These are phyloP conservation scores for Diversispora eburnea DNA, from an alignment of 192 early-diverging fungal genomes.

Conservation along the genomic window DNA sequence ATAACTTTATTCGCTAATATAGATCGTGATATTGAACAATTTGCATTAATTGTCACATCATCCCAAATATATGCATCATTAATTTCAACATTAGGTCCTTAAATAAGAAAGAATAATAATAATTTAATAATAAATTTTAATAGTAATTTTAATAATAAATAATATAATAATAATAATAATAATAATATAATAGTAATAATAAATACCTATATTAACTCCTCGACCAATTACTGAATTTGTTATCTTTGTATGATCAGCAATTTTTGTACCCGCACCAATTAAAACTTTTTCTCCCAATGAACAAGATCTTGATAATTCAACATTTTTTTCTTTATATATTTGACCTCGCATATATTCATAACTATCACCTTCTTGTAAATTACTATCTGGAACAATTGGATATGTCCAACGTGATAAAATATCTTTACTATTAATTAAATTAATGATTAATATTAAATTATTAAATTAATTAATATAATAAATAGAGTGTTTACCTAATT, in stretches of 20 bases:
- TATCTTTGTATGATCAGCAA: constrained; percentile 71
- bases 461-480: not conserved
- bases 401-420: constrained; percentile 90
- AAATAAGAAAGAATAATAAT: not conserved
- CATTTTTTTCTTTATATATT: constrained; percentile 79
- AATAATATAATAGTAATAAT: not conserved
- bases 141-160: not conserved
- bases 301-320: constrained; percentile 68
- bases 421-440: constrained; percentile 59
- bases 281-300: constrained; percentile 73
- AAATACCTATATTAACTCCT: constrained; percentile 65
- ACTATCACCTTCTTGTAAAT: constrained; percentile 59
- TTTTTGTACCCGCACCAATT: constrained; percentile 70
- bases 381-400: constrained; percentile 90
- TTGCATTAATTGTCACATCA: constrained; percentile 61
- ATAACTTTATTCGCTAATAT: constrained; percentile 75
- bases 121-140: not conserved
- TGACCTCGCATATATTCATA: constrained; percentile 76
- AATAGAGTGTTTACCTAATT: constrained; percentile 51
- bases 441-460: not conserved
- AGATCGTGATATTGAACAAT: constrained; percentile 60
- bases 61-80: constrained; percentile 87
- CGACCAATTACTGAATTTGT: constrained; percentile 81
- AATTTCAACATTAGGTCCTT: constrained; percentile 70
- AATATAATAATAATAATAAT: not conserved